phyloP scores from a whole-genome alignment of 768 basidiomycete species.

The Termitomyces sp. region DNA sequence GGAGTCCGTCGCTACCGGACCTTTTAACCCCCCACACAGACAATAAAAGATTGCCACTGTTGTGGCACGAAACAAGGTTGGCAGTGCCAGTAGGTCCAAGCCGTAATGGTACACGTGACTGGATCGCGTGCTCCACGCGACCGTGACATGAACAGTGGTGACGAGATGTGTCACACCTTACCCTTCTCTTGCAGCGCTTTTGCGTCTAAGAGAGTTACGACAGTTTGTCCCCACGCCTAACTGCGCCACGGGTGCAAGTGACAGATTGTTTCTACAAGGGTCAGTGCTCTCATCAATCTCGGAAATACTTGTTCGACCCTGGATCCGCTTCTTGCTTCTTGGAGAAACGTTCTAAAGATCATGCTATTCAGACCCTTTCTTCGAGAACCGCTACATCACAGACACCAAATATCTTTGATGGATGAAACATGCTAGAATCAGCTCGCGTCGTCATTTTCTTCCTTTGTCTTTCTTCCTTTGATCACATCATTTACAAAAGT shows the following conservation, averaged over 20 bases:
- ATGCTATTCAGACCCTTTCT: background rate
- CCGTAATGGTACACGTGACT: conserved; percentile 7
- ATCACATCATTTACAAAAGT: background rate
- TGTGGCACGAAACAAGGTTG: background rate
- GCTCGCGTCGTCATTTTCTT: background rate
- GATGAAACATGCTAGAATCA: background rate
- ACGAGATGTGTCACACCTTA: conserved; percentile 4
- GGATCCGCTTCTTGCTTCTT: background rate
- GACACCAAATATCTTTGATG: no score
- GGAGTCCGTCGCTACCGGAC: background rate
- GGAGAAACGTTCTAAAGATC: background rate
- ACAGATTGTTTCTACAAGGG: background rate
- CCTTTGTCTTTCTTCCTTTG: background rate
- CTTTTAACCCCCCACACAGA: conserved; percentile 1
- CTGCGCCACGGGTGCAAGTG: background rate
- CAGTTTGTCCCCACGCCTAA: background rate
- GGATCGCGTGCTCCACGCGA: conserved; percentile 4
- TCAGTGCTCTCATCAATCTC: background rate
- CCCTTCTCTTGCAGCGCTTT: background rate
- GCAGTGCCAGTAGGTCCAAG: background rate
- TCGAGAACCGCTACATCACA: background rate
- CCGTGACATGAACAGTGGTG: conserved; percentile 5
- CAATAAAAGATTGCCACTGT: conserved; percentile 7
- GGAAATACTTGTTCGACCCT: background rate
- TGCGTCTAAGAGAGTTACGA: background rate